Evolutionary conservation across 2,329 filamentous ascomycete genomes (phyloP), one percentile per base, ranked within the genome.

Genomic region (Monosporascus sp.): DNA sequence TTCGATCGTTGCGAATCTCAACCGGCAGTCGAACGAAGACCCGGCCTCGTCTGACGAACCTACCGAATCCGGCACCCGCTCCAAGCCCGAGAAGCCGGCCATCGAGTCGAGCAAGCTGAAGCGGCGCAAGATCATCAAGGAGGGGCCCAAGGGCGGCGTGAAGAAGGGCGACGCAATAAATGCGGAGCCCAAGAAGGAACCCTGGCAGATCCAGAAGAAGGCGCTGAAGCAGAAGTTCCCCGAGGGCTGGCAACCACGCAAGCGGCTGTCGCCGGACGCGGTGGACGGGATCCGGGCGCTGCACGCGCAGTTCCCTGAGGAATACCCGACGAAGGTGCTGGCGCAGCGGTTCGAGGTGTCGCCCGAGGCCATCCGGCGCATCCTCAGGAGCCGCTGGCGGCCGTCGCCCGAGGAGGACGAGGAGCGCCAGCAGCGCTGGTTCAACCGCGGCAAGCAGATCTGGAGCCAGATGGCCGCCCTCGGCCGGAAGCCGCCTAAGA

Each of bases 231-330:
- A 82, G 56, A 99, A 97, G 65, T 94, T 97, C 59, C 84, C 84
- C 2, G 81, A 86, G 7, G 84, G 86, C 9, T 99, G 93, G 92
- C 79, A 80, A 27, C 93, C 94, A 31, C 80, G 82, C 48, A 97
- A 96, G 71, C 86, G 86, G 54, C 79, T 99, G 9, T 97, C 94
- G 0, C 94, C 94, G 0, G 93, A 97, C 70, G 91, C 92, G 1
- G 77, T 97, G 35, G 86, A 89, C n/a, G 92, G 91, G 43, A 96
- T 99, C 61, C 85, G 91, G 43, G 86, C 89, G 20, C 77, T 99
- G 37, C 84, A 97, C 69, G 75, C 80, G 26, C 85, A 91, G 61
- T 87, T 91, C 58, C 91, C 93, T 0, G 79, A 87, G 2, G 78
- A 80, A 53, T 97, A 91, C 73, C 88, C 87, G 4, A 95, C 88